Evolutionary conservation across 2,329 filamentous ascomycete genomes (phyloP), one percentile per base, ranked within the genome.

Genomic region (Arthrobotrys sphaeroides): DNA sequence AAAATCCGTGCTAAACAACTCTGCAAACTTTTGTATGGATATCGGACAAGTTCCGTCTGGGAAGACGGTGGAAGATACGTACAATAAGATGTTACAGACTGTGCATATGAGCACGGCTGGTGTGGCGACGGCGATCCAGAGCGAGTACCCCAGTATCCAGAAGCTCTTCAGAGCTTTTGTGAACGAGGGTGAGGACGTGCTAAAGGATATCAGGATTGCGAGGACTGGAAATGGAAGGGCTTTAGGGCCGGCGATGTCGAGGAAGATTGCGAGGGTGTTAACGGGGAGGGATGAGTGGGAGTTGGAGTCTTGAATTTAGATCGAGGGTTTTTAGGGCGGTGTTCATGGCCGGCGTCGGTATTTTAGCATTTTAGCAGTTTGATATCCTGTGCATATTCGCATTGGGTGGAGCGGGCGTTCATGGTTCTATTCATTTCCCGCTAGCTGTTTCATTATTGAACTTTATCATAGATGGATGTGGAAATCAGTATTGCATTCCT

Each of bases 11-110:
- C 28, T 74, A 16, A 74, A 74, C 38, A 74, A 64, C 24, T 68
- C 70, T 10, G 88, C 88, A 0, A 85, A 87, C 0, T 94, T 94
- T 81, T 94, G 91, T 82, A 93, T 94, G 90, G 91, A 92, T 62
- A 84, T 85, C 0, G 91, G 91, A 0, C 91, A 94, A 82, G 90
- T 94, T 43, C 88, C 88, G 65, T 87, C 89, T 0, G 91, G 91
- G 26, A 87, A 90, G 26, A 87, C 88, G 45, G 83, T 86, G 1
- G 81, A 83, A 5, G 91, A 94, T 79, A 92, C 89, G 0, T 94
- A 90, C 77, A 84, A 88, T 47, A 88, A 88, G 77, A 92, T 94
- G 91, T 83, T 95, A 59, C 90, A 93, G 82, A 90, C 93, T 82
- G 88, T 94, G 42, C 85, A 85, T 12, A 87, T 91, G 13, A 86